Conservation (phyloP, 371 early-diverging fungal genomes). For the Synchytrium microbalum region DNA sequence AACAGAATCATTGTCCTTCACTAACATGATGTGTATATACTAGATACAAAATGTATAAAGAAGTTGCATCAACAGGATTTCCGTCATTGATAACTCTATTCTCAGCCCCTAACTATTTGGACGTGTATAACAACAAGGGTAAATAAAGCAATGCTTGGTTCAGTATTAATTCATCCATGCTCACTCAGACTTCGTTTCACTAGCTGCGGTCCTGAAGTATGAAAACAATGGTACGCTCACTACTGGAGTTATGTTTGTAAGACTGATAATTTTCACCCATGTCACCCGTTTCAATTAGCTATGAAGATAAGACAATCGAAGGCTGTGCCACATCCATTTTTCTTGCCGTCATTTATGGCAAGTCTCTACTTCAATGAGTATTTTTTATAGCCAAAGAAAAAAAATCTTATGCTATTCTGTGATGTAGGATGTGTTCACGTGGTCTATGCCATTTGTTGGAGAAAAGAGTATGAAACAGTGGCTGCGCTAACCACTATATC, state of each 20-base stretch:
- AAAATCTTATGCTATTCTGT: too few species aligned
- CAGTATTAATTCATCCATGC: background rate
- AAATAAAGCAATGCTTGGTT: background rate
- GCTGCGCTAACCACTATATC: background rate
- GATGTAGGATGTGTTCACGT: slow-evolving; percentile 97
- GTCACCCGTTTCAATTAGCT: too few species aligned
- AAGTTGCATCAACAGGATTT: slow-evolving; percentile 85
- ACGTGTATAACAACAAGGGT: slow-evolving; percentile 95
- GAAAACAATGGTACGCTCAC: slow-evolving; percentile 97
- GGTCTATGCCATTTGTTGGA: slow-evolving; percentile 97
- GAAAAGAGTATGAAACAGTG: slow-evolving; percentile 71
- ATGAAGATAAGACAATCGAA: slow-evolving; percentile 82
- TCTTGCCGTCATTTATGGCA: slow-evolving; percentile 88
- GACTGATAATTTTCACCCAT: too few species aligned
- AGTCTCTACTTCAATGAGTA: too few species aligned
- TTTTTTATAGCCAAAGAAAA: too few species aligned
- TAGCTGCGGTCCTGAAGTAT: slow-evolving; percentile 90
- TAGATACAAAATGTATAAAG: slow-evolving; percentile 87
- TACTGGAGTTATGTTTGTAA: slow-evolving; percentile 60
- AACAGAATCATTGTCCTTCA: too few species aligned
- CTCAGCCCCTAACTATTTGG: slow-evolving; percentile 95
- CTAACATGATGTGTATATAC: background rate
- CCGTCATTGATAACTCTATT: slow-evolving; percentile 96
- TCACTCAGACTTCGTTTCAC: background rate
- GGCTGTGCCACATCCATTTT: slow-evolving; percentile 73